Conservation (phyloP, 2,329 filamentous ascomycete species). For the Microdochium nivale region DNA sequence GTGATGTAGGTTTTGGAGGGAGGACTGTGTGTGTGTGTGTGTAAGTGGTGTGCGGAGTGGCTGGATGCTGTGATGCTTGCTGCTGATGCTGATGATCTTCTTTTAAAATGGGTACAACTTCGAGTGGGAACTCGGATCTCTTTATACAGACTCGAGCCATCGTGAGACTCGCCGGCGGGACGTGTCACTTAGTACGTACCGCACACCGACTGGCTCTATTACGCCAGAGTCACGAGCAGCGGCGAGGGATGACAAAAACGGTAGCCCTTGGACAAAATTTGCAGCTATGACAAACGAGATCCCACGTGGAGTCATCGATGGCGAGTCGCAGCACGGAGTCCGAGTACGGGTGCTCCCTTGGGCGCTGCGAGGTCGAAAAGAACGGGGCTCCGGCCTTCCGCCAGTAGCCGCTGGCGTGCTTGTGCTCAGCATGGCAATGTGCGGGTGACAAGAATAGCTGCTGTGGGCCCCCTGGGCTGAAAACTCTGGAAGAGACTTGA, state of each 20-base stretch:
- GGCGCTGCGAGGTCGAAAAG: not conserved
- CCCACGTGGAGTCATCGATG: conserved; percentile 1
- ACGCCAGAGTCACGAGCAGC: not conserved
- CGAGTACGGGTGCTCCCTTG: not conserved
- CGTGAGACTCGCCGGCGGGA: not conserved
- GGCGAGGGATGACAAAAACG: not conserved
- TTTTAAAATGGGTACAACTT: not conserved
- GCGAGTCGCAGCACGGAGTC: not conserved
- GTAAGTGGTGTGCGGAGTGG: not conserved
- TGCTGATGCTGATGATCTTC: not conserved
- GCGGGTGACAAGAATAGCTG: no score
- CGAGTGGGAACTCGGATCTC: not conserved
- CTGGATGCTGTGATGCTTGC: not conserved
- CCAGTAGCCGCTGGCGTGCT: not conserved
- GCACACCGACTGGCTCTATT: not conserved
- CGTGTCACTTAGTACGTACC: not conserved
- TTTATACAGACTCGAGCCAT: not conserved
- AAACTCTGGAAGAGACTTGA: not conserved
- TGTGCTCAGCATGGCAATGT: no score
- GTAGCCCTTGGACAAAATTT: not conserved
- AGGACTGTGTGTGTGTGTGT: not conserved
- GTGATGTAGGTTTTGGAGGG: not conserved
- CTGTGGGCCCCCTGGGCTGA: not conserved
- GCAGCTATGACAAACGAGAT: not conserved
- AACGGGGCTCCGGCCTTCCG: not conserved